Evolutionary conservation across 176 grass and related monocot genomes (phyloP), one percentile per base, ranked within the genome.

Genomic region (Raddia guianensis): DNA sequence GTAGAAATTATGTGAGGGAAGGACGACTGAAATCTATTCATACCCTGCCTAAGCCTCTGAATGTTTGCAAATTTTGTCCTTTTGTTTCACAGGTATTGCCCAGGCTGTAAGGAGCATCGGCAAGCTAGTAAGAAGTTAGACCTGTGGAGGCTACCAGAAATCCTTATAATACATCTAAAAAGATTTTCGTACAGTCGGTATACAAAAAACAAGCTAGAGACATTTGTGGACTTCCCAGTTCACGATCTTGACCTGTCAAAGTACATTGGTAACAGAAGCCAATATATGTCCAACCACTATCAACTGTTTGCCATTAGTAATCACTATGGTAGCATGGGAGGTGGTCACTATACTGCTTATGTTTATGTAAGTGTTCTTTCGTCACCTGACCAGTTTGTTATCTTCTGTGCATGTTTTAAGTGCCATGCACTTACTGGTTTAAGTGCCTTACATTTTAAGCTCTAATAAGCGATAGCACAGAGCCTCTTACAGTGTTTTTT

Each of bases 261-360:
- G 42, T 96, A 99, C 83, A 86, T 99, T 5, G 81, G 86, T 74
- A 58, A 53, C 63, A 54, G 82, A 72, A 52, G 54, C 21, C 71
- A 84, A 52, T 68, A 91, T 42, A 67, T 68, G 68, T 81, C 87
- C 32, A 83, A 79, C 84, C 85, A 86, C 58, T 96, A 99, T 62
- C 81, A 70, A 59, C 66, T 99, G 35, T 96, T 86, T 93, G 97
- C 93, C 60, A 82, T 93, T 55, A 99, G 91, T 69, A 96, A 96
- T 73, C 97, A 96, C 73, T 99, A 93, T 86, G 93, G 97, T 63
- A 75, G 84, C 75, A 88, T 99, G 97, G 97, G 90, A 70, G 97
- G 93, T 54, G 93, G 97, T 80, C 97, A 99, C 74, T 99, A 93
- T 78, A 96, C 93, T 76, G 97, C 97, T 8, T 93, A 93, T 86